A percentile compares a stretch with the other conserved stretches of the same genome.
These are phyloP conservation scores for Papiliotrema terrestris DNA, from an alignment of 1,284 basidiomycete species.

Conservation along the genomic window DNA sequence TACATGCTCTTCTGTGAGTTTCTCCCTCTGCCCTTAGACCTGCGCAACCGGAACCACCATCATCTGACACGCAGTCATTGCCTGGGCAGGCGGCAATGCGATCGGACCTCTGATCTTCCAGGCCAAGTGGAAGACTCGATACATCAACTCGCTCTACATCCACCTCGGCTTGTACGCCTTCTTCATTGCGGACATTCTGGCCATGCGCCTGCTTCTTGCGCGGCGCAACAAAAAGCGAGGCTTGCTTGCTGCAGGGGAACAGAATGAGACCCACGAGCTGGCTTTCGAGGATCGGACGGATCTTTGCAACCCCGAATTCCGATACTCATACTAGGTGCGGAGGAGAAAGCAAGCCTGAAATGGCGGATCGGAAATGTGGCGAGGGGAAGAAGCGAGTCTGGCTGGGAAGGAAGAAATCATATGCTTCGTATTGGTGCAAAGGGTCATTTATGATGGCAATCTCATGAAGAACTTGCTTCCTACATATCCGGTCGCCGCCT, in stretches of 20 bases:
- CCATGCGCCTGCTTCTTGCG: conserved; percentile 18
- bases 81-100: conserved; percentile 36
- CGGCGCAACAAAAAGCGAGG: conserved; percentile 18
- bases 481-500: too few relatives aligned
- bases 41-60: too few relatives aligned
- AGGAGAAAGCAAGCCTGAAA: too few relatives aligned
- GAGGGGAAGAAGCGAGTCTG: too few relatives aligned
- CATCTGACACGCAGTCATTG: conserved; percentile 13
- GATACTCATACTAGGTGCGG: conserved; percentile 8
- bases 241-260: neutral
- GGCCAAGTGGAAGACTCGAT: conserved; percentile 28
- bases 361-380: too few relatives aligned
- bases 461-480: too few relatives aligned
- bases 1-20: conserved; percentile 24
- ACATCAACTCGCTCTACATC: conserved; percentile 33
- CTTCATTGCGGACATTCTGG: conserved; percentile 19
- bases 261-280: neutral
- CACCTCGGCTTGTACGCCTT: conserved; percentile 31
- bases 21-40: too few relatives aligned
- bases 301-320: conserved; percentile 18
- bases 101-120: conserved; percentile 35
- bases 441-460: too few relatives aligned
- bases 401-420: too few relatives aligned
- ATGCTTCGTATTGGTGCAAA: too few relatives aligned
- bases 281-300: conserved; percentile 17